Conservation (phyloP, 768 basidiomycete genomes). For the Termitomyces sp. region DNA sequence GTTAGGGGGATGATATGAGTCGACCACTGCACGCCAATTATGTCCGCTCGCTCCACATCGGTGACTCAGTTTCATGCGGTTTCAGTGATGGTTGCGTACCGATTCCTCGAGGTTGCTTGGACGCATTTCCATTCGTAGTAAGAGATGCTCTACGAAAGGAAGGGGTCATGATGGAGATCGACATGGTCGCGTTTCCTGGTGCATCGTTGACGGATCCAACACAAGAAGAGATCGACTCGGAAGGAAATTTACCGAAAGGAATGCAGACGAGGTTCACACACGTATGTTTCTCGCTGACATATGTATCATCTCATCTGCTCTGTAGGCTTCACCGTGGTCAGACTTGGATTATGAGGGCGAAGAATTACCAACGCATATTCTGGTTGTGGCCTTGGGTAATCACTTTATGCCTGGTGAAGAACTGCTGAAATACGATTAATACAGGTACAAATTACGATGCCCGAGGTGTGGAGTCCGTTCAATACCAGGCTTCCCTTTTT, state of each 20-base stretch:
- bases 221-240: background rate
- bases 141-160: slow-evolving; percentile 7
- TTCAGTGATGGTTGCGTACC: slow-evolving; percentile 2
- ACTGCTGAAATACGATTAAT: background rate
- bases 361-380: background rate
- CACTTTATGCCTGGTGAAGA: too few relatives aligned
- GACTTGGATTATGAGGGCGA: background rate
- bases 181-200: slow-evolving; percentile 7
- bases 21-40: background rate
- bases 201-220: slow-evolving; percentile 2
- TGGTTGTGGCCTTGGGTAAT: slow-evolving; percentile 3
- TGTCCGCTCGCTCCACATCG: background rate
- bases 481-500: background rate
- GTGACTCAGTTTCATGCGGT: slow-evolving; percentile 8
- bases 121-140: slow-evolving; percentile 5
- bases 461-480: background rate
- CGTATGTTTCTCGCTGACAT: background rate
- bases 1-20: background rate
- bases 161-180: slow-evolving; percentile 1
- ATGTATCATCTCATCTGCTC: background rate
- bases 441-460: slow-evolving; percentile 9
- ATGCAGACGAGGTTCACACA: background rate
- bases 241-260: background rate
- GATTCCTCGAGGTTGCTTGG: slow-evolving; percentile 8
- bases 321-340: slow-evolving; percentile 1